Percentiles rank a stretch among this genome's conserved stretches.
Conservation (phyloP, 2,329 filamentous ascomycete genomes). For the Kalmusia sp. region DNA sequence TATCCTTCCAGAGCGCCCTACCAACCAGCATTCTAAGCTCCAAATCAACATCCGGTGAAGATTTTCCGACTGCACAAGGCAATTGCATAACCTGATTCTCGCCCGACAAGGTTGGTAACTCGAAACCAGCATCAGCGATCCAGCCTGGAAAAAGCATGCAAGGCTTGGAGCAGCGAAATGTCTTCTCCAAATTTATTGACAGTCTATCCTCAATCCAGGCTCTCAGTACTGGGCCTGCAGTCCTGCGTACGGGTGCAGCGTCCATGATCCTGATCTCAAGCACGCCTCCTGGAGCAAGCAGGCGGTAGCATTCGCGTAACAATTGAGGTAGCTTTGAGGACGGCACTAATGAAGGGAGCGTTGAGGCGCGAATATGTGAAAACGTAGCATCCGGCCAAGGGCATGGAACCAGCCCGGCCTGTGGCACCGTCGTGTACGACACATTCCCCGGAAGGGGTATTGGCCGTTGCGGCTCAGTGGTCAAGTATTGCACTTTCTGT, state of each 20-base stretch:
- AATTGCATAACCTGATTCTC: slow-evolving; percentile 32
- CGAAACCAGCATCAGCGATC: slow-evolving; percentile 63
- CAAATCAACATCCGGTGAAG: slow-evolving; percentile 27
- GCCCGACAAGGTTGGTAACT: slow-evolving; percentile 26
- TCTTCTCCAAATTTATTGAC: slow-evolving; percentile 64
- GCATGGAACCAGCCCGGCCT: slow-evolving; percentile 56
- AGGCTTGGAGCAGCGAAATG: slow-evolving; percentile 67
- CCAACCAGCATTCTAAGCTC: slow-evolving; percentile 46
- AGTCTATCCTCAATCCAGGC: slow-evolving; percentile 69
- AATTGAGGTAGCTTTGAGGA: slow-evolving; percentile 64
- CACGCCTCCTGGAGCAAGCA: slow-evolving; percentile 62
- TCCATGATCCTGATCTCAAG: slow-evolving; percentile 69
- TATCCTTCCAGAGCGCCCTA: slow-evolving; percentile 45
- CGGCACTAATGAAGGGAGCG: slow-evolving; percentile 63
- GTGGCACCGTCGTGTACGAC: slow-evolving; percentile 36
- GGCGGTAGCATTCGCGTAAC: slow-evolving; percentile 63
- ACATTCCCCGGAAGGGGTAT: slow-evolving; percentile 44
- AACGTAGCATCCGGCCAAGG: slow-evolving; percentile 50
- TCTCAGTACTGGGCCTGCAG: slow-evolving; percentile 64
- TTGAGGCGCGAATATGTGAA: slow-evolving; percentile 52
- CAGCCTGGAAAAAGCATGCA: slow-evolving; percentile 65
- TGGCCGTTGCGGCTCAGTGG: slow-evolving; percentile 38
- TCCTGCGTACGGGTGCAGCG: slow-evolving; percentile 63
- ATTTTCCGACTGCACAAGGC: slow-evolving; percentile 36
- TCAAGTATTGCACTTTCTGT: slow-evolving; percentile 47